Percentiles rank a stretch among this genome's conserved stretches.
Evolutionary conservation across 768 basidiomycete genomes (phyloP).

Genomic region (Collybia sp.): DNA sequence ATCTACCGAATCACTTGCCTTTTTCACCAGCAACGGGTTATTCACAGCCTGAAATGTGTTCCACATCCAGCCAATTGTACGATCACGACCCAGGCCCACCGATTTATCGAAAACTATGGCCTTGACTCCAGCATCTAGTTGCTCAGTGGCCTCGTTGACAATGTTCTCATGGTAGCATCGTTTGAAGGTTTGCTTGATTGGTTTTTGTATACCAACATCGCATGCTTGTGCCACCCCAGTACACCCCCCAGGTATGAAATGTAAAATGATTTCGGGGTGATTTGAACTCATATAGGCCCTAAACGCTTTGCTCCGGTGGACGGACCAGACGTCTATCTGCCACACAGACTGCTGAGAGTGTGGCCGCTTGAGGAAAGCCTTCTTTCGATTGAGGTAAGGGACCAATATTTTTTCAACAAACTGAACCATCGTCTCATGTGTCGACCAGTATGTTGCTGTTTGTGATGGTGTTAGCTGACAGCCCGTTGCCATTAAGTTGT

Average conservation of each 20-base stretch:
- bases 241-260: constrained; percentile 27
- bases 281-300: constrained; percentile 22
- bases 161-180: constrained; percentile 27
- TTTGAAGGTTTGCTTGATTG: constrained; percentile 28
- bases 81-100: neutral
- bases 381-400: constrained; percentile 11
- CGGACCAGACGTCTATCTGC: constrained; percentile 28
- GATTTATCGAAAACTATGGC: neutral
- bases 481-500: constrained; percentile 5
- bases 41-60: constrained; percentile 4
- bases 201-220: constrained; percentile 32
- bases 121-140: constrained; percentile 13
- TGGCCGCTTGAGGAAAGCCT: constrained; percentile 10
- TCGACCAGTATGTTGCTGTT: constrained; percentile 21
- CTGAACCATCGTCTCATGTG: constrained; percentile 13
- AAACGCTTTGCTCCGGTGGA: constrained; percentile 33
- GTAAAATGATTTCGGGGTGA: constrained; percentile 21
- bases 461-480: constrained; percentile 16
- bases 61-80: constrained; percentile 2
- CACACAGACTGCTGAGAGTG: constrained; percentile 11
- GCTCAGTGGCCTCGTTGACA: constrained; percentile 19
- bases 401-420: constrained; percentile 20
- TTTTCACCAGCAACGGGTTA: neutral
- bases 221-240: constrained; percentile 26
- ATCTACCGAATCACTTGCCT: no score